These are phyloP conservation scores for Echium plantagineum DNA, from an alignment of 257 asterid species.

Conservation along the genomic window DNA sequence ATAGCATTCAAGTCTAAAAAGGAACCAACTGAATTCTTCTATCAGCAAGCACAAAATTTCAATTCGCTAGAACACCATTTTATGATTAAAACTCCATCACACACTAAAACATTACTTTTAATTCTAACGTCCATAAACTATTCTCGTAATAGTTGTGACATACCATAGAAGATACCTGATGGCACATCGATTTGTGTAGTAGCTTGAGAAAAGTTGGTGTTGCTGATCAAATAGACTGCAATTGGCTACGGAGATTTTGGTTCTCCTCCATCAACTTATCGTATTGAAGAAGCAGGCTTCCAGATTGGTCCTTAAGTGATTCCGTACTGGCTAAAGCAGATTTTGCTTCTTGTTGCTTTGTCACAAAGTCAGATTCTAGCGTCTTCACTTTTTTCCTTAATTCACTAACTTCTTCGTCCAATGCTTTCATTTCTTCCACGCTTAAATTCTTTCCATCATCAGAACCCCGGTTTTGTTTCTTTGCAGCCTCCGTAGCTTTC, in stretches of 20 bases:
- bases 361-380: slow-evolving; percentile 21
- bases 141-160: no score
- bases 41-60: no score
- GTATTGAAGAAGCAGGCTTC: slow-evolving; percentile 25
- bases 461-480: slow-evolving; percentile 37
- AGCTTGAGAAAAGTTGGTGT: no score
- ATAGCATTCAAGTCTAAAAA: no score
- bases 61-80: no score
- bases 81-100: no score
- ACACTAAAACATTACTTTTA: no score
- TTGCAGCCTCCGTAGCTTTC: slow-evolving; percentile 60
- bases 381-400: slow-evolving; percentile 9
- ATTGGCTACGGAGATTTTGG: slow-evolving; percentile 27
- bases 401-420: slow-evolving; percentile 18
- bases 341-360: slow-evolving; percentile 18
- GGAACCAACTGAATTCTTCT: no score
- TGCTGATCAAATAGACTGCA: slow-evolving; percentile 26
- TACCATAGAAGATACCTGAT: no score
- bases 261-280: slow-evolving; percentile 36
- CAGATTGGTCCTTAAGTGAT: slow-evolving; percentile 28
- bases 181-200: no score
- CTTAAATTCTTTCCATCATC: no score
- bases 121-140: no score
- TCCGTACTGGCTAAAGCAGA: slow-evolving; percentile 26
- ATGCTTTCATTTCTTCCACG: slow-evolving; percentile 15